Percentiles rank a stretch among this genome's conserved stretches.
These are phyloP conservation scores for Pythium dissotocum DNA, from an alignment of 352 stramenopile genomes.

Conservation along the genomic window DNA sequence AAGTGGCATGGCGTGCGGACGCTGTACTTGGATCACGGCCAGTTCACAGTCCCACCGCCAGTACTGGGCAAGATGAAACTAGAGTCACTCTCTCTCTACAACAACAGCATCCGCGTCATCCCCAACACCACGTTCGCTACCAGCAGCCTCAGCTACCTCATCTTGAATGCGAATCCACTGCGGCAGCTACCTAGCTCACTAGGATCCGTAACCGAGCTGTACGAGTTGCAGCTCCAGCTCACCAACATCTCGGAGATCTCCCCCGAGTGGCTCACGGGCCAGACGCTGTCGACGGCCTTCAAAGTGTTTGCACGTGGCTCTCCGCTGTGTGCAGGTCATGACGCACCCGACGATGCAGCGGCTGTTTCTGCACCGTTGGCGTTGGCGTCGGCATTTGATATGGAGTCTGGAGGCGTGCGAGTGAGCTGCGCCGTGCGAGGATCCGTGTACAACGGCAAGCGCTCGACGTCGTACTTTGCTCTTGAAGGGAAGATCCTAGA, in stretches of 20 bases:
- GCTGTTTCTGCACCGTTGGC: neutral
- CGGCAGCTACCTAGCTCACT: neutral
- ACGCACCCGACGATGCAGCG: neutral
- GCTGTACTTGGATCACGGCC: slow-evolving; percentile 21
- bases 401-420: neutral
- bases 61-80: slow-evolving; percentile 19
- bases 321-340: slow-evolving; percentile 1
- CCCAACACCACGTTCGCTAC: slow-evolving; percentile 6
- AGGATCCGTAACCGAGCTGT: neutral
- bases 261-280: neutral
- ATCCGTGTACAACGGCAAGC: neutral
- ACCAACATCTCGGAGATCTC: slow-evolving; percentile 4
- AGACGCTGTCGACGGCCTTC: neutral
- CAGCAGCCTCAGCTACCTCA: slow-evolving; percentile 10
- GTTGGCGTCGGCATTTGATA: neutral
- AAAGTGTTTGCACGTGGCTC: slow-evolving; percentile 2
- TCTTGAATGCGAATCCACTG: slow-evolving; percentile 19
- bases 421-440: slow-evolving; percentile 7
- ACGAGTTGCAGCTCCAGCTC: slow-evolving; percentile 16
- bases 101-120: slow-evolving; percentile 17
- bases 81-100: slow-evolving; percentile 21
- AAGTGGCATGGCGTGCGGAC: slow-evolving; percentile 21
- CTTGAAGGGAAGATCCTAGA: slow-evolving; percentile 15
- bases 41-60: slow-evolving; percentile 3
- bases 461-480: slow-evolving; percentile 10